Conservation (phyloP, 73 alveolate species). For the Uronychia setigera region DNA sequence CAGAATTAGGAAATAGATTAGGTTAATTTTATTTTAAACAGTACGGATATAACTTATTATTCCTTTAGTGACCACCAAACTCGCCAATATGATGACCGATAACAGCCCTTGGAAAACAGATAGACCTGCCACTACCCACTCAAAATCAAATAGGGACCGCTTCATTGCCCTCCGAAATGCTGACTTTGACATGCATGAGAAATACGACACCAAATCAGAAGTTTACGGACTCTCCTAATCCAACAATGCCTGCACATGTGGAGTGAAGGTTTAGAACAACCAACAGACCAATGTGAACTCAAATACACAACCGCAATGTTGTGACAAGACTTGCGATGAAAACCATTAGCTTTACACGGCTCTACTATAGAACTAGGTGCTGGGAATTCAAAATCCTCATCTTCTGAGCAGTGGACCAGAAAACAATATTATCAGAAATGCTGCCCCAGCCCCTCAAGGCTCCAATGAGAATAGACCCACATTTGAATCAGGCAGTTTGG, state of each 20-base stretch:
- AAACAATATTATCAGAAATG: neutral
- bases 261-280: neutral
- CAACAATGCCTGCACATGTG: constrained; percentile 9
- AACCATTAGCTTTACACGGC: constrained; percentile 33
- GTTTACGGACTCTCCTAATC: constrained; percentile 4
- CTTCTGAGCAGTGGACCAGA: constrained; percentile 7
- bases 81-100: no score
- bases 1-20: no score
- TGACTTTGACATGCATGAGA: constrained; percentile 11
- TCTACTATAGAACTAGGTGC: constrained; percentile 34
- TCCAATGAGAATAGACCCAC: neutral
- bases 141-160: no score
- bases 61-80: no score
- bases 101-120: no score
- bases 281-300: constrained; percentile 15
- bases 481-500: neutral
- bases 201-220: constrained; percentile 29
- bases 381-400: constrained; percentile 50
- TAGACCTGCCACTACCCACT: no score
- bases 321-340: constrained; percentile 20
- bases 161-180: neutral
- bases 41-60: no score
- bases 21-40: no score
- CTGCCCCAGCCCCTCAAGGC: neutral
- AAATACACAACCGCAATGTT: neutral